phyloP scores from a whole-genome alignment of 495 filamentous ascomycete genomes.

The Chlorociboria aeruginascens region DNA sequence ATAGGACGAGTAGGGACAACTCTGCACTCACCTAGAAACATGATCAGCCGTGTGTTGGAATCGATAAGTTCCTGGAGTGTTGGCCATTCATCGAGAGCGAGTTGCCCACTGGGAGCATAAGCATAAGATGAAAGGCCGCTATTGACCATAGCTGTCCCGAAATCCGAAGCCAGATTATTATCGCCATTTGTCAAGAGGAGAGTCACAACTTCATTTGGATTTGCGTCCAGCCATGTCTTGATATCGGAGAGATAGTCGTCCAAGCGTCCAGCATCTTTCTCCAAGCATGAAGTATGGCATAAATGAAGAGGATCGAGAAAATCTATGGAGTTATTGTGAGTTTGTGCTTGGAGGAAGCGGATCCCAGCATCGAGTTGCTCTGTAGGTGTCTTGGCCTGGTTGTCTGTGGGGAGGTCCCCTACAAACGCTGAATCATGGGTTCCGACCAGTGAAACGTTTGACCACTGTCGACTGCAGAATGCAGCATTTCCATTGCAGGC shows the following conservation, averaged over 20 bases:
- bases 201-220: constrained; percentile 87
- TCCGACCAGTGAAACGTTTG: constrained; percentile 80
- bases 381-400: constrained; percentile 59
- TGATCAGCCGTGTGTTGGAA: constrained; percentile 35
- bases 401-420: constrained; percentile 50
- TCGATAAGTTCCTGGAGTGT: constrained; percentile 71
- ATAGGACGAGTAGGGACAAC: no score
- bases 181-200: constrained; percentile 80
- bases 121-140: constrained; percentile 58
- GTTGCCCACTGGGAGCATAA: constrained; percentile 58
- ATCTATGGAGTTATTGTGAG: constrained; percentile 44
- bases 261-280: constrained; percentile 69
- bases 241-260: constrained; percentile 57
- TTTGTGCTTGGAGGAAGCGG: constrained; percentile 84
- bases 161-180: constrained; percentile 47
- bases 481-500: constrained; percentile 76
- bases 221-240: constrained; percentile 53
- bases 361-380: constrained; percentile 78
- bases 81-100: constrained; percentile 71
- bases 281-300: constrained; percentile 64
- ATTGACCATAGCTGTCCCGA: constrained; percentile 45
- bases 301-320: not conserved
- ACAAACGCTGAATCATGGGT: constrained; percentile 56
- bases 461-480: constrained; percentile 69
- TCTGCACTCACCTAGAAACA: constrained; percentile 28